A percentile compares a stretch with the other conserved stretches of the same genome.
phyloP scores from a whole-genome alignment of 805 yeast species.

The Candida montana region DNA sequence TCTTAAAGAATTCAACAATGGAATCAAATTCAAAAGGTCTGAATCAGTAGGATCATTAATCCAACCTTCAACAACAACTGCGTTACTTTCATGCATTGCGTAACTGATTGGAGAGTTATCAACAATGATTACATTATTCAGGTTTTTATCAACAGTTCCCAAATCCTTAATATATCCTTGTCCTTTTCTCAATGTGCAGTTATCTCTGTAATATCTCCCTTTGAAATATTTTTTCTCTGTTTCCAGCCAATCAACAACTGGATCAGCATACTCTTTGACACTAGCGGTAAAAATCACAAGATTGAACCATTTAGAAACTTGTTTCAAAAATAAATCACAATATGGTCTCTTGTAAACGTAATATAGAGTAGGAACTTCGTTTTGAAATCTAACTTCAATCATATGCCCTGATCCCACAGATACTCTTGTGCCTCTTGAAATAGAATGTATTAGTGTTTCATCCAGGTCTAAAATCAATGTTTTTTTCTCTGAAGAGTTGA shows the following conservation, averaged over 20 bases:
- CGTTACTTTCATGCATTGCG: constrained; percentile 78
- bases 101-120: constrained; percentile 94
- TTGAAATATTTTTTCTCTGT: constrained; percentile 48
- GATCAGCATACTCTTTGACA: constrained; percentile 93
- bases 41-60: constrained; percentile 91
- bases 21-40: constrained; percentile 75
- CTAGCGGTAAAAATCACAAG: constrained; percentile 92
- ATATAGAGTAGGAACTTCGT: constrained; percentile 72
- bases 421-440: constrained; percentile 51
- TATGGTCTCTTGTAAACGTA: constrained; percentile 89
- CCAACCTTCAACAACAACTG: constrained; percentile 96
- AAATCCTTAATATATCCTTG: constrained; percentile 85
- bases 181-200: constrained; percentile 73
- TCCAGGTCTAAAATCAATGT: constrained; percentile 85
- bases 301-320: constrained; percentile 82
- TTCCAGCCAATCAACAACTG: constrained; percentile 90
- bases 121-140: constrained; percentile 66
- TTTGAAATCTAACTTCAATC: constrained; percentile 72
- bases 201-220: constrained; percentile 67
- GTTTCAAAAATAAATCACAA: constrained; percentile 77
- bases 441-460: constrained; percentile 90
- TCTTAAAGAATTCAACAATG: constrained; percentile 71
- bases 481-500: constrained; percentile 42
- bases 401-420: constrained; percentile 45
- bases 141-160: constrained; percentile 42